Conservation (phyloP, 2,329 filamentous ascomycete species). For the Tricladium varicosporioides region DNA sequence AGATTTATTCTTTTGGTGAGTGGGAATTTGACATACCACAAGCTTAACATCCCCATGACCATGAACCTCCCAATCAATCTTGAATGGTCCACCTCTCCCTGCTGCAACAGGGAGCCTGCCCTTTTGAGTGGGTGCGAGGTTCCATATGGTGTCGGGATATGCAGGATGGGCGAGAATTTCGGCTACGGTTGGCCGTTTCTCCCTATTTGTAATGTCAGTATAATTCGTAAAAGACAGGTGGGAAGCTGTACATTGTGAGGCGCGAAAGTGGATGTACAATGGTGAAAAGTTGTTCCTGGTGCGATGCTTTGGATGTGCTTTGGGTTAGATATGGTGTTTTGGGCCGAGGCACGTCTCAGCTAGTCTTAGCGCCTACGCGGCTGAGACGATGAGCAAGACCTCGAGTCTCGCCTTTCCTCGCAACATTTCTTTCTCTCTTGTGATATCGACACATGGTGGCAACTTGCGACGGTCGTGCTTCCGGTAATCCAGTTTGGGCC, state of each 20-base stretch:
- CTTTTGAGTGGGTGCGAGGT: conserved; percentile 61
- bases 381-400: not conserved
- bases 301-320: not conserved
- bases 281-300: not conserved
- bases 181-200: conserved; percentile 42
- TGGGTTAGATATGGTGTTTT: not conserved
- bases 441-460: too few species aligned
- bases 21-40: conserved; percentile 49
- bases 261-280: too few species aligned
- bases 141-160: conserved; percentile 65
- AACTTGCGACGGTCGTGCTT: too few species aligned
- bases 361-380: not conserved
- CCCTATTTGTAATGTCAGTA: conserved; percentile 13
- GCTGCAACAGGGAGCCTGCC: conserved; percentile 65
- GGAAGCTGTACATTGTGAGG: too few species aligned
- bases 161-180: conserved; percentile 65
- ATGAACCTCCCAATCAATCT: conserved; percentile 78
- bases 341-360: not conserved
- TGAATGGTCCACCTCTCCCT: conserved; percentile 70
- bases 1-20: not conserved
- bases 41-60: conserved; percentile 70
- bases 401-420: not conserved
- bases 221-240: not conserved
- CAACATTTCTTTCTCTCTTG: not conserved
- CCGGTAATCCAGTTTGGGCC: too few species aligned